Percentiles rank a stretch among this genome's conserved stretches.
Conservation (phyloP, 441 rosid genomes). For the Daphne laureola region DNA sequence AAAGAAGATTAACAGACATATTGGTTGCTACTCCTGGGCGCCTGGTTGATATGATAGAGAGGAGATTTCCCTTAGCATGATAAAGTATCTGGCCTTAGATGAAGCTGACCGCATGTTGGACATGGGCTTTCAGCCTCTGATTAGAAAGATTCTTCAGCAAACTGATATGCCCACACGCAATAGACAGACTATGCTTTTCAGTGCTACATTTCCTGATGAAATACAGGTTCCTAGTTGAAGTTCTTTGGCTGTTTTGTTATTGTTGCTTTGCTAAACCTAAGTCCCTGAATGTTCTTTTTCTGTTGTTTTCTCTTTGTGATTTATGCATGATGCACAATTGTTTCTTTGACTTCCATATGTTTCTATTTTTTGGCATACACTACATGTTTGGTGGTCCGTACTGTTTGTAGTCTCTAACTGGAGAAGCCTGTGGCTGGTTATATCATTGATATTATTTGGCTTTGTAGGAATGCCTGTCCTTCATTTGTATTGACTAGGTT, state of each 20-base stretch:
- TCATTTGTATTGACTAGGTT: too few species aligned
- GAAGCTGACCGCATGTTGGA: conserved; percentile 38
- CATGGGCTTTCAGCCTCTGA: conserved; percentile 39
- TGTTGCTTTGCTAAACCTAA: background rate
- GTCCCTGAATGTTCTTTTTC: too few species aligned
- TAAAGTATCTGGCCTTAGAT: conserved; percentile 27
- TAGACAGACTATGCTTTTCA: conserved; percentile 34
- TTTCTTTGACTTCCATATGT: too few species aligned
- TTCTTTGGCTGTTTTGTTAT: background rate
- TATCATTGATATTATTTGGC: too few species aligned
- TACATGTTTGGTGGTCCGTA: too few species aligned
- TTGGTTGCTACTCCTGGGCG: conserved; percentile 39
- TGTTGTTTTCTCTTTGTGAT: too few species aligned
- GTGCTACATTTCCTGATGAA: conserved; percentile 35
- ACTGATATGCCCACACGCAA: conserved; percentile 29
- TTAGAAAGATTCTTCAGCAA: conserved; percentile 25
- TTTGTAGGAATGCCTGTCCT: too few species aligned
- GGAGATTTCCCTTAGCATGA: conserved; percentile 23
- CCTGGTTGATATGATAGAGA: conserved; percentile 28
- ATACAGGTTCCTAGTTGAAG: conserved; percentile 20
- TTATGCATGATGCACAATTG: too few species aligned
- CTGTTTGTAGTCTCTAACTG: too few species aligned
- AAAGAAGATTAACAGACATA: too few species aligned
- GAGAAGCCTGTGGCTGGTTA: too few species aligned
- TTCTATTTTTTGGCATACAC: too few species aligned